These are phyloP conservation scores for Mucuna pruriens DNA, from an alignment of 306 rosid species.

Conservation along the genomic window DNA sequence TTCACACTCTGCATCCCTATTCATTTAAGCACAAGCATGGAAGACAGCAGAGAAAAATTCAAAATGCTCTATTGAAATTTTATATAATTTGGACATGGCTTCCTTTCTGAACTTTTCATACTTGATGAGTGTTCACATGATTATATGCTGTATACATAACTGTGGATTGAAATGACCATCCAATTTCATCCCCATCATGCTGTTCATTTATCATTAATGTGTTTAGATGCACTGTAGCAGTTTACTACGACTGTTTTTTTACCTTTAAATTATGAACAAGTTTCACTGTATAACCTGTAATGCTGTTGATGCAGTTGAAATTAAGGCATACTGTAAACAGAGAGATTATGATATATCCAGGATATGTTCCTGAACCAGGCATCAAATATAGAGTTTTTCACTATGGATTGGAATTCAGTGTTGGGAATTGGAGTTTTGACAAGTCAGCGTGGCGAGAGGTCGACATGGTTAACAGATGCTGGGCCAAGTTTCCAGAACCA, in stretches of 20 bases:
- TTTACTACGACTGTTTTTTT: background rate
- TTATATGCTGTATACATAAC: background rate
- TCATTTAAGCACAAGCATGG: background rate
- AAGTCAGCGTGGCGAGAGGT: conserved; percentile 79
- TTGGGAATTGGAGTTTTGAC: conserved; percentile 95
- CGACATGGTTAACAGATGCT: conserved; percentile 75
- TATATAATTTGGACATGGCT: background rate
- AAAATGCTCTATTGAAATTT: background rate
- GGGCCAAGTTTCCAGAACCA: conserved; percentile 85
- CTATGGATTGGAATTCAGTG: conserved; percentile 76
- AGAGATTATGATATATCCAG: conserved; percentile 83
- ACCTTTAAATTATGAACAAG: background rate
- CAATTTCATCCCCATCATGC: background rate
- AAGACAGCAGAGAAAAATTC: background rate
- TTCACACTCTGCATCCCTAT: background rate
- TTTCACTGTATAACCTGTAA: conserved; percentile 24
- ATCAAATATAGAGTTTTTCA: conserved; percentile 86
- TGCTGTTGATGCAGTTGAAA: conserved; percentile 65
- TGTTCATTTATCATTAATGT: background rate
- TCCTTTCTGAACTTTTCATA: background rate
- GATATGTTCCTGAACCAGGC: conserved; percentile 77
- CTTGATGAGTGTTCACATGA: background rate
- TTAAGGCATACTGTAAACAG: conserved; percentile 64
- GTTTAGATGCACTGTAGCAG: background rate
- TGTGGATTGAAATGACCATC: background rate